Evolutionary conservation across 768 basidiomycete species (phyloP).

Genomic region (Stropharia rugosoannulata): DNA sequence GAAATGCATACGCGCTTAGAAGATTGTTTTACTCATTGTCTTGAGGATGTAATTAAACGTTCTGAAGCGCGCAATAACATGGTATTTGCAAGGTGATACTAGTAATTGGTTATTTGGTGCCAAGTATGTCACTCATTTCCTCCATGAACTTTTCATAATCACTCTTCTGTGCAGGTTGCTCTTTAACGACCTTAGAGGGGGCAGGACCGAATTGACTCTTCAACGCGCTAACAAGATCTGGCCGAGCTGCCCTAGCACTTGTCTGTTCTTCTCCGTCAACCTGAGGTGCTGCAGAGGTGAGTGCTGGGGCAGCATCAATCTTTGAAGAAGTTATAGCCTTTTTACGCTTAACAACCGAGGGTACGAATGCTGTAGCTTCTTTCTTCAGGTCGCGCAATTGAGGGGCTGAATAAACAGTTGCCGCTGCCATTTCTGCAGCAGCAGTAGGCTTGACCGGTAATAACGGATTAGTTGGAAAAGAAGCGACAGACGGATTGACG

Average conservation of each 20-base stretch:
- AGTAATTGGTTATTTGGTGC: slow-evolving; percentile 16
- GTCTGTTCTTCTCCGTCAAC: slow-evolving; percentile 28
- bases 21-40: no score
- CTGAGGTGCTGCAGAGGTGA: slow-evolving; percentile 28
- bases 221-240: slow-evolving; percentile 65
- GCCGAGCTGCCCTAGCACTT: slow-evolving; percentile 41
- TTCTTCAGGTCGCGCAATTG: slow-evolving; percentile 92
- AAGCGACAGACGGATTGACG: slow-evolving; percentile 32
- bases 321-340: slow-evolving; percentile 41
- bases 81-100: no score
- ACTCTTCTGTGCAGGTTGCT: slow-evolving; percentile 46
- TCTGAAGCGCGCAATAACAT: no score
- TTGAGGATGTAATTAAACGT: no score
- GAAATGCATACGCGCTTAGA: no score
- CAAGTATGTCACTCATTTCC: slow-evolving; percentile 70
- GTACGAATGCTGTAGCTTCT: slow-evolving; percentile 92
- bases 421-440: slow-evolving; percentile 43
- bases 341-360: slow-evolving; percentile 78
- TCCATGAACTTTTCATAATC: slow-evolving; percentile 79
- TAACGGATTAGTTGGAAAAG: slow-evolving; percentile 25
- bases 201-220: slow-evolving; percentile 57
- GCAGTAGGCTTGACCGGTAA: slow-evolving; percentile 34
- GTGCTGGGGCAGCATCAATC: slow-evolving; percentile 65
- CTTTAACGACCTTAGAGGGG: slow-evolving; percentile 23
- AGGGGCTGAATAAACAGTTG: slow-evolving; percentile 82